A percentile compares a stretch with the other conserved stretches of the same genome.
phyloP scores from a whole-genome alignment of 768 basidiomycete genomes.

The Russula lepida region DNA sequence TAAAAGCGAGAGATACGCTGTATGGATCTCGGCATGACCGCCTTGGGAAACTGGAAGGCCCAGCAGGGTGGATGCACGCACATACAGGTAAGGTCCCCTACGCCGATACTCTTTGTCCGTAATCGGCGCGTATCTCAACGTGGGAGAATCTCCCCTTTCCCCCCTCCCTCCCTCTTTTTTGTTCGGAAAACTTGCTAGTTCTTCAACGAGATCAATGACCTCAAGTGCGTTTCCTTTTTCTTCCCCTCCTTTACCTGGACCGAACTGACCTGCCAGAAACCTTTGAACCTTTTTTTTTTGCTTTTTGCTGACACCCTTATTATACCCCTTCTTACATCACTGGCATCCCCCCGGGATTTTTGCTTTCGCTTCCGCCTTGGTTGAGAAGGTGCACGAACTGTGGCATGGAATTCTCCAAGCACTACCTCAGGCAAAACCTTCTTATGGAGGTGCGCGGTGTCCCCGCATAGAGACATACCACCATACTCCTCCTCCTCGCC shows the following conservation, averaged over 20 bases:
- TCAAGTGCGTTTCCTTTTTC: slow-evolving; percentile 27
- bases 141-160: neutral
- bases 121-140: slow-evolving; percentile 7
- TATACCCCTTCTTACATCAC: too few relatives aligned
- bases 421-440: slow-evolving; percentile 33
- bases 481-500: neutral
- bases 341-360: neutral
- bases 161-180: neutral
- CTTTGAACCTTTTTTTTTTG: neutral
- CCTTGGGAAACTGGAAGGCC: slow-evolving; percentile 35
- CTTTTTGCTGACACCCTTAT: neutral
- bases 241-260: neutral
- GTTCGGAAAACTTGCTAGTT: slow-evolving; percentile 24
- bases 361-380: neutral
- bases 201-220: slow-evolving; percentile 33
- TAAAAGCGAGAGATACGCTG: slow-evolving; percentile 35
- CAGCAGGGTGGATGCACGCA: slow-evolving; percentile 35
- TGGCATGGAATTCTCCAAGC: slow-evolving; percentile 35
- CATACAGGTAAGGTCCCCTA: slow-evolving; percentile 30
- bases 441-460: slow-evolving; percentile 36
- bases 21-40: slow-evolving; percentile 36
- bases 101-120: slow-evolving; percentile 5
- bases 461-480: slow-evolving; percentile 24
- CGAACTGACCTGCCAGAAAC: neutral
- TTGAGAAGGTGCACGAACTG: slow-evolving; percentile 32